Evolutionary conservation across 2,329 filamentous ascomycete genomes (phyloP), one percentile per base, ranked within the genome.

Genomic region (Apiospora rasikravindrae): DNA sequence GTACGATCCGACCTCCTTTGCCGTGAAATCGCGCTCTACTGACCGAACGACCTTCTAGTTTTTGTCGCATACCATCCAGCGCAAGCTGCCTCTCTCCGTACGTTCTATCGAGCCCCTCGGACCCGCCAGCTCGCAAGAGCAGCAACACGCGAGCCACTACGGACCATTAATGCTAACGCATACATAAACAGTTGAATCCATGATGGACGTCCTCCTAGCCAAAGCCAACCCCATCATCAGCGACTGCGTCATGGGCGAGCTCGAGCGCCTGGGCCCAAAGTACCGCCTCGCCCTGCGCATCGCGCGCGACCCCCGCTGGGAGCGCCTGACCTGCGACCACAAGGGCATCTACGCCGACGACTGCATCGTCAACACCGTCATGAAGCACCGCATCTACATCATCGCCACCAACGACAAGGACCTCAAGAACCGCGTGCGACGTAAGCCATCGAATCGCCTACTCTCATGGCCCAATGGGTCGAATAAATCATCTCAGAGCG

Each of bases 171-270:
- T n/a, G n/a, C n/a, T n/a, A n/a, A n/a, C n/a, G n/a, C n/a, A n/a
- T n/a, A n/a, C n/a, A 11, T 26, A 11, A 22, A 40, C n/a, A 68
- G 66, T 68, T 57, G 76, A 74, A 57, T 88, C 89, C 1, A 89
- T 95, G 86, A 98, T 98, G 94, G 95, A 98, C 82, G 93, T 94
- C 70, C 88, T 99, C 5, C 97, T 95, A 81, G 96, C 96, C 24
- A 97, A 97, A 78, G 96, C 94, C 81, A 94, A 91, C 29, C 94
- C 95, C 24, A 92, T 96, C 75, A 95, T 98, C 76, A 98, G 95
- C 1, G 89, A 90, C 76, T 95, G 93, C 84, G 91, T 92, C 76
- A 92, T 95, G 88, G 92, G 91, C 71, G 95, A 98, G 82, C 83
- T 98, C 75, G 95, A 98, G 81, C 97, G 97, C 81, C 66, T 51